Evolutionary conservation across 345 rosid genomes (phyloP), one percentile per base, ranked within the genome.

Genomic region (Eucalyptus curtisii): DNA sequence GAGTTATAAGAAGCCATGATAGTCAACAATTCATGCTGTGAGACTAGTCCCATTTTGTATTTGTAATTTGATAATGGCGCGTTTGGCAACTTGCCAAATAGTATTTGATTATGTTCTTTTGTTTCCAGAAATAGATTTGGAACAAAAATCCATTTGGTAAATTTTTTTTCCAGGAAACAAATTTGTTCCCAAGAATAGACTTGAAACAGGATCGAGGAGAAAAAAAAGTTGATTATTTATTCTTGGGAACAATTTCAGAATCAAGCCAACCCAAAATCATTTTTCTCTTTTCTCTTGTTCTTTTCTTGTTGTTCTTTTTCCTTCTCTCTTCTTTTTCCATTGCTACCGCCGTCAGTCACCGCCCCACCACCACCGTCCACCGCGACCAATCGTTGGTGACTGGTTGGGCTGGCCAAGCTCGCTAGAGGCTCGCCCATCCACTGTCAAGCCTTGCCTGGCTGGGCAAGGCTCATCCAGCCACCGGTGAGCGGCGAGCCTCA

Each of bases 211-310:
- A 7, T 52, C 0, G 0, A 0, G 4, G 55, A 52, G 24, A 7
- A 52, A 3, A 52, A 17, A 7, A 52, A 7, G 0, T 0, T 52
- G 0, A 3, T 7, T 19, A 1, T 52, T 7, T 52, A 0, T 52
- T 52, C 10, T 52, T 0, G 0, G 0, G 4, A 52, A 52, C 4
- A 52, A 52, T 52, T 52, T 0, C 2, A 52, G 0, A 19, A 19
- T 52, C 55, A 52, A 52, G 55, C 55, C 4, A 52, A 19, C 2
- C 24, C 24, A 52, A 52, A 52, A 52, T 52, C 24, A 19, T 17
- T 52, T 52, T 19, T 19, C 10, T 52, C 4, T 17, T 52, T 52
- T 52, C 4, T 52, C 4, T 50, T 50, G 0, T 50, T 52, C 24
- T 52, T 17, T 52, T 52, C 9, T 52, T 52, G 0, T 0, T 7